Base-by-base conservation (phyloP, 805 yeast genomes). In the Blastobotrys americana region DNA sequence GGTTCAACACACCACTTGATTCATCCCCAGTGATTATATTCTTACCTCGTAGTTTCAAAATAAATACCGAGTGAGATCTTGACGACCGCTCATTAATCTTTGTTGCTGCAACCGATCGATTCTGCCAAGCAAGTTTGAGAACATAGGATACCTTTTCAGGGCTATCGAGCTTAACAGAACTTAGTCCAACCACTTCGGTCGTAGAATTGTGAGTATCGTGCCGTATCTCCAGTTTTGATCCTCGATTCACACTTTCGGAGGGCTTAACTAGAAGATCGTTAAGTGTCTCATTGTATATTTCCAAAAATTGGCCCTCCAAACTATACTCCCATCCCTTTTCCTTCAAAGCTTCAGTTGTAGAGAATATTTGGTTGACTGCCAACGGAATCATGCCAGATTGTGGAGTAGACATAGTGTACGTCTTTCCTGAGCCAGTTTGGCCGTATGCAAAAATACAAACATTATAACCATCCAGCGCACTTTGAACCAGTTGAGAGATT, bases 401-500 rank as follows among this genome's bases (percentile, higher is more conserved):
- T 0, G 74, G 66, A 20, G 72, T 66, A 1, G 88, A 74, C 97
- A 90, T 93, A 0, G 98, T 93, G 60, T 66, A 81, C 0, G 97
- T 90, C 60, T 90, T 90, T 2, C 98, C 98, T 0, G 97, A 82
- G 0, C 93, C 96, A 0, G 98, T 93, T 63, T 90, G 98, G 1
- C 98, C 98, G 61, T 93, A 90, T 0, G 97, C 95, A 67, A 90
- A 87, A 1, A 93, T 85, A 62, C 97, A 88, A 2, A 88, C 96
- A 54, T 87, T 87, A 57, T 72, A 80, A 0, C 98, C 98, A 63
- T 90, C 95, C 10, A 89, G 61, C 0, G 94, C 79, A 67, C 75
- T 86, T 60, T 87, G 96, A 1, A 90, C 79, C 18, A 90, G 64
- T 60, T 88, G 95, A 2, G 93, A 80, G 1, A 90, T 75, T 56